These are phyloP conservation scores for Aeminium ludgeri DNA, from an alignment of 495 filamentous ascomycete genomes.

Conservation along the genomic window DNA sequence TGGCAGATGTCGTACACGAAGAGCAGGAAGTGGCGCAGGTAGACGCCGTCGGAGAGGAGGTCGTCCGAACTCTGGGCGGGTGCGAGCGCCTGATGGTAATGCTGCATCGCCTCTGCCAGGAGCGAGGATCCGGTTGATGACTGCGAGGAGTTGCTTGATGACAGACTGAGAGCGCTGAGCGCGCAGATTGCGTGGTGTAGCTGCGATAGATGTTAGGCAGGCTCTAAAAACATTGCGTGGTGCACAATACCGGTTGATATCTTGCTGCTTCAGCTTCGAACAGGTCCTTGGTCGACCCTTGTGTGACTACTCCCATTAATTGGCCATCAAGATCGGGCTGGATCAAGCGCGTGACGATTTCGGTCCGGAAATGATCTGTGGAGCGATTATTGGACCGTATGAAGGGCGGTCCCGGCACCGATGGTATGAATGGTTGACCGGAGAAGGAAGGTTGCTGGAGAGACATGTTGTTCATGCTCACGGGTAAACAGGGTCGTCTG, in stretches of 20 bases:
- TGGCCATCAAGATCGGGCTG: background rate
- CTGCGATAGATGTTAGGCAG: constrained; percentile 20
- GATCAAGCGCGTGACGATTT: constrained; percentile 3
- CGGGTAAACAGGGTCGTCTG: constrained; percentile 4
- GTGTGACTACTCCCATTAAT: background rate
- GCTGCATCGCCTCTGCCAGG: constrained; percentile 31
- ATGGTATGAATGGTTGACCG: background rate
- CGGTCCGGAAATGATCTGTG: constrained; percentile 6
- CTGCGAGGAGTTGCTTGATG: constrained; percentile 27
- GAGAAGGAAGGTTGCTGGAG: constrained; percentile 8
- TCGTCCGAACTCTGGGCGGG: constrained; percentile 18
- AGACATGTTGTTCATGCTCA: background rate
- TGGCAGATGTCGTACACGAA: constrained; percentile 40
- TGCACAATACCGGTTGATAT: background rate
- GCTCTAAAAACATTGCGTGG: too few relatives aligned
- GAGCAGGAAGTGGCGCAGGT: constrained; percentile 44
- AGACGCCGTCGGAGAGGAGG: constrained; percentile 39
- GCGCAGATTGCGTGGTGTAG: constrained; percentile 47
- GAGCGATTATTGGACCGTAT: constrained; percentile 1
- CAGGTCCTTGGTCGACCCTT: constrained; percentile 4
- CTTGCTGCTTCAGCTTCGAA: constrained; percentile 2
- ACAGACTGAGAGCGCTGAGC: constrained; percentile 38
- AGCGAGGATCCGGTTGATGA: background rate
- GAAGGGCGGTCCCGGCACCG: background rate
- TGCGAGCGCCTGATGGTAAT: constrained; percentile 37